Evolutionary conservation across 441 rosid genomes (phyloP), one percentile per base, ranked within the genome.

Genomic region (Mallotus repandus): DNA sequence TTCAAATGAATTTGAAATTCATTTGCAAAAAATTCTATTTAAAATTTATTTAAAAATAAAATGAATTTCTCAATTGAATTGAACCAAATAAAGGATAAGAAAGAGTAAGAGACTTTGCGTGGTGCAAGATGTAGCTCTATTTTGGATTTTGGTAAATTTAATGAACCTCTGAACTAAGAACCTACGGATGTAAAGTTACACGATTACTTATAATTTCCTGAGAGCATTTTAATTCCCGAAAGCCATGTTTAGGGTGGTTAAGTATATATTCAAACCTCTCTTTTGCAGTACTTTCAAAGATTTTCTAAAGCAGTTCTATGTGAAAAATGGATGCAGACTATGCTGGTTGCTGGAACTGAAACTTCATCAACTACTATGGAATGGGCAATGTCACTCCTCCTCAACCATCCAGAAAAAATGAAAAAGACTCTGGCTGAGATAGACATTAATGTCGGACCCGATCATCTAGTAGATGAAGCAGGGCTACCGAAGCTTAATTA

Each of bases 361-460:
- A 78, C 83, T 16, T 72, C 82, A 45, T 58, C 80, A 11, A 58
- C 75, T 46, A 70, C 81, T 12, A 15, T 83, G 60, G 86, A 79
- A 14, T 83, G 86, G 84, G 78, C 78, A 10, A 69, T 81, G 72
- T 58, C 84, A 22, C 79, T 76, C 10, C 78, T 79, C 38, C 81
- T 79, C 5, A 79, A 62, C 60, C 77, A 81, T 73, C 78, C 84
- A 1, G 68, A 63, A 2, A 61, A 41, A 25, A 57, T 70, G 77
- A 7, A 25, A 12, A 80, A 45, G 72, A 79, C 45, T 6, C 18
- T 55, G 0, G n/a, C 55, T 3, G 82, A 74, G 29, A 60, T 67
- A 14, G 67, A 79, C 7, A 38, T 78, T 14, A 52, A 32, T 0
- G 74, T 69, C 2, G 80, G 81, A 45, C 9, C 8, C 5, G 69